Evolutionary conservation across 2,329 filamentous ascomycete genomes (phyloP), one percentile per base, ranked within the genome.

Genomic region (Lecanosticta acicola): DNA sequence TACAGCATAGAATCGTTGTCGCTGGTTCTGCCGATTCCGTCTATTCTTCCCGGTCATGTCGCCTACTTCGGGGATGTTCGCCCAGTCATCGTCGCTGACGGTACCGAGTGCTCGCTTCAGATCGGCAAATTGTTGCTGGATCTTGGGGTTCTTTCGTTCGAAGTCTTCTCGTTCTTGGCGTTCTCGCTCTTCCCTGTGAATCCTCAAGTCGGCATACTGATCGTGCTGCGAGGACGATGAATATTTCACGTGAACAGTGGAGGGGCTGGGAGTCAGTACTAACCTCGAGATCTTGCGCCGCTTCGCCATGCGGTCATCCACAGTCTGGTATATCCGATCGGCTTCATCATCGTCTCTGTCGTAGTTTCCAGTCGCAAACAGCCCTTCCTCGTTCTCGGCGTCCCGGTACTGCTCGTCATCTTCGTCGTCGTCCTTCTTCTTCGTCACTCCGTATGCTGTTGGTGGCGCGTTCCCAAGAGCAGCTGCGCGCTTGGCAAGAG

Each of bases 311-410:
- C 86, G 91, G 73, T 96, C 93, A 62, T 98, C 93, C 54, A 98
- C 87, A 64, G 88, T 85, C 61, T 90, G 85, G 72, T 94, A 98
- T 62, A 98, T 95, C 61, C 87, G 79, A 70, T 98, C 93, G 35
- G 93, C 93, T 68, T 98, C 94, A 62, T 98, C 93, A 63, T 98
- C 93, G 46, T 98, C 93, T 66, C 93, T 86, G 66, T 97, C 93
- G 71, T 95, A 98, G 59, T 93, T 86, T 29, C 93, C 93, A 45
- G 88, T 91, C 2, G 93, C 90, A 62, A 98, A 98, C 17, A 98
- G 74, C 3, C 94, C 93, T 39, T 93, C 86, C 67, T 98, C 93
- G 62, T 97, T 97, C 60, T 98, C 93, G 1, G 93, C 93, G 64
- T 98, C 93, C 64, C 95, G 89, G 62, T 89, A 97, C 38, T 91